Evolutionary conservation across 257 asterid genomes (phyloP).

Genomic region (Nicotiana undulata): DNA sequence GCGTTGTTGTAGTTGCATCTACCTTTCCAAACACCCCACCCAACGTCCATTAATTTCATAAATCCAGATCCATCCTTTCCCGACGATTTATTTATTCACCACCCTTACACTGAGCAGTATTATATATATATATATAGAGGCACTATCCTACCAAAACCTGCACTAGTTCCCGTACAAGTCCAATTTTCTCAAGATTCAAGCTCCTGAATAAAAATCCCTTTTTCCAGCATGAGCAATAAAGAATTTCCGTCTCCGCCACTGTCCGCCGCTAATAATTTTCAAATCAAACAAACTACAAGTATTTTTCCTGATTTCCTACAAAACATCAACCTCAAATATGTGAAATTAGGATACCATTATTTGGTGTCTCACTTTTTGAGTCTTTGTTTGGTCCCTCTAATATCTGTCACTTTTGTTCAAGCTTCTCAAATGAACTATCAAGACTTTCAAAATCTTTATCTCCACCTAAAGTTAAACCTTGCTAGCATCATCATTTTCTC

Average conservation of each 20-base stretch:
- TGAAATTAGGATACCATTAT: constrained; percentile 29
- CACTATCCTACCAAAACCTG: neutral
- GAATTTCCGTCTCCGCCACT: neutral
- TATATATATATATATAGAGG: no score
- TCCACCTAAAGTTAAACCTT: constrained; percentile 17
- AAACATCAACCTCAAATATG: constrained; percentile 17
- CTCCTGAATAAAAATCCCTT: neutral
- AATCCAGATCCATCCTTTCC: neutral
- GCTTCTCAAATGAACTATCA: constrained; percentile 15
- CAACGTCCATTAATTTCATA: neutral
- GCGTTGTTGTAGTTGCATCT: constrained; percentile 20
- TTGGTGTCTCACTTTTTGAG: constrained; percentile 20
- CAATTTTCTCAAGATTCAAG: neutral
- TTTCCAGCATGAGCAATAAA: neutral
- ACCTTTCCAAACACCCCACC: constrained; percentile 8
- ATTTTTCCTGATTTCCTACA: constrained; percentile 12
- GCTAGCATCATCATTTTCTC: constrained; percentile 2
- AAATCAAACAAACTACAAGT: neutral
- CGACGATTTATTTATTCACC: neutral
- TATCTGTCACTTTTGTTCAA: constrained; percentile 11
- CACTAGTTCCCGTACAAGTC: neutral
- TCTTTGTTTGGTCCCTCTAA: constrained; percentile 13
- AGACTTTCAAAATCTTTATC: constrained; percentile 15
- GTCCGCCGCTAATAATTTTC: neutral
- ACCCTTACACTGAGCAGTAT: neutral